Base-by-base conservation (phyloP, 352 stramenopile species). In the Globisporangium echinulatum region DNA sequence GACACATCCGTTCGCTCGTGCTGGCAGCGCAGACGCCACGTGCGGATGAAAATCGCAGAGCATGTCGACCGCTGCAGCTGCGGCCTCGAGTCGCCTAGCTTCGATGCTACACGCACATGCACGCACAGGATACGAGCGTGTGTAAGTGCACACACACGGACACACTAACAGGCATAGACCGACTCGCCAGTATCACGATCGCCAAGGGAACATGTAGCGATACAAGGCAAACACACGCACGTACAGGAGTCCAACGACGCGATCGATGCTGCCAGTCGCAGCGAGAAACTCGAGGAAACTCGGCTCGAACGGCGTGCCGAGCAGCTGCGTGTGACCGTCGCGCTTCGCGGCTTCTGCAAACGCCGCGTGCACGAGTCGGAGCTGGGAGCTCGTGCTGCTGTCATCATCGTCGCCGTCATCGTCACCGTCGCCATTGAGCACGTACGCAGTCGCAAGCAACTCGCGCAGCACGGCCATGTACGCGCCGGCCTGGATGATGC, bases 271-370 rank as follows among this genome's bases (percentile, higher is more conserved):
- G 19, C 54, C 60, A 3, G 60, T 80, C 9, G 72, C 72, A 15
- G 76, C 74, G 11, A 82, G 48, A 49, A 77, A 84, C 51, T 84
- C 70, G 11, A 86, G 48, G 49, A 84, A 86, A 5, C 55, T 66
- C 47, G 61, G 19, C 55, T 86, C 69, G 10, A 84, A 82, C 19
- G 72, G 61, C 40, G 70, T 77, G 33, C 50, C 50, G 25, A 82
- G 54, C 4, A 75, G 13, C 6, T 70, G 40, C 1, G 50, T 38
- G 43, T 77, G 64, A 7, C 66, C 67, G 19, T 67, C 39, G 47
- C 70, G 70, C 52, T 67, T 70, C 33, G 51, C 51, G 33, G 71
- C 72, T 64, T 82, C 63, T 13, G 48, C 56, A 50, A 86, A 82
- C 9, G 62, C 62, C 19, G 52, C 62, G 57, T 84, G 76, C 37